Evolutionary conservation across 441 rosid species (phyloP).

Genomic region (Adansonia madagascariensis): DNA sequence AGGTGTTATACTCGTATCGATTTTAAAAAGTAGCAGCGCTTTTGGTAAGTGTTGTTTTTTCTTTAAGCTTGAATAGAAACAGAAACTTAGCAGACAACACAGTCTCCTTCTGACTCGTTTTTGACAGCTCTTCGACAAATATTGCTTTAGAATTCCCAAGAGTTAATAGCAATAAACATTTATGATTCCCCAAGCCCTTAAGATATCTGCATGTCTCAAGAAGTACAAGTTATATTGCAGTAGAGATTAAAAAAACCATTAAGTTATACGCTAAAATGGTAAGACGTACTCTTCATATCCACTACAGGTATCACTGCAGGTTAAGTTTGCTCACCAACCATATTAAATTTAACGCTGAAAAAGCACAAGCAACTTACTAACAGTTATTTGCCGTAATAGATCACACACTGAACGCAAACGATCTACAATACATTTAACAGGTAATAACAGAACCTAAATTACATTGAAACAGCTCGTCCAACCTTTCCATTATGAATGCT

Average conservation of each 20-base stretch:
- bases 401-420: background rate
- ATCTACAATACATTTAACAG: slow-evolving; percentile 1
- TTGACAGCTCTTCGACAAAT: background rate
- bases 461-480: slow-evolving; percentile 36
- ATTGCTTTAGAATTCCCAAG: background rate
- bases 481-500: slow-evolving; percentile 45
- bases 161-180: background rate
- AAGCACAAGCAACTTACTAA: background rate
- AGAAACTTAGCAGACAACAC: background rate
- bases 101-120: background rate
- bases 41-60: background rate
- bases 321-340: background rate
- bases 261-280: background rate
- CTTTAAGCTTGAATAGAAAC: background rate
- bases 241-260: background rate
- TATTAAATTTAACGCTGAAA: background rate
- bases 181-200: background rate
- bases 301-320: background rate
- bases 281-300: background rate
- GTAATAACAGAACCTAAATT: slow-evolving; percentile 23
- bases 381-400: background rate
- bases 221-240: background rate
- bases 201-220: background rate
- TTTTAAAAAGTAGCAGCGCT: background rate
- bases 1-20: background rate